Evolutionary conservation across 306 rosid genomes (phyloP).

Genomic region (Inga oerstediana): DNA sequence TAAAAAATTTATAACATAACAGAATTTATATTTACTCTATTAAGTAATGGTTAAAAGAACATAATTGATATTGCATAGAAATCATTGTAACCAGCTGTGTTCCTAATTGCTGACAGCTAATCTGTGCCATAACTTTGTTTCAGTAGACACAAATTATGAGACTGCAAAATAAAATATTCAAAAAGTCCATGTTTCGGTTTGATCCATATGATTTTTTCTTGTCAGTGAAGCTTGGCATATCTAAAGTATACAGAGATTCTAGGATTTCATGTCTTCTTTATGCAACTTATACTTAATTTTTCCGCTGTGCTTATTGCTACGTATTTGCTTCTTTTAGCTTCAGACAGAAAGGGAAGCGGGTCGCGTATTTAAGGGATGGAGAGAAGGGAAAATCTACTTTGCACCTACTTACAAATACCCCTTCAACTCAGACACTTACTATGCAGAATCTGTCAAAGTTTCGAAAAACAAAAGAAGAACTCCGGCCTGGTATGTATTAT

Average conservation of each 20-base stretch:
- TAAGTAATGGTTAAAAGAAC: neutral
- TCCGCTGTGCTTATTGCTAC: slow-evolving; percentile 7
- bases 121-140: neutral
- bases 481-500: slow-evolving; percentile 81
- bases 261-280: neutral
- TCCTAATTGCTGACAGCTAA: neutral
- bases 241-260: neutral
- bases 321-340: slow-evolving; percentile 49
- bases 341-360: slow-evolving; percentile 93
- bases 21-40: no score
- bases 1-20: neutral
- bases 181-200: neutral
- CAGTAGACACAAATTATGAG: neutral
- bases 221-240: neutral
- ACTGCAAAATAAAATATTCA: neutral
- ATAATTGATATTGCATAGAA: neutral
- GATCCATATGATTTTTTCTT: neutral
- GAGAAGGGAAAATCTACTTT: slow-evolving; percentile 87
- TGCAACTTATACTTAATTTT: neutral
- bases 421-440: slow-evolving; percentile 79
- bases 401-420: slow-evolving; percentile 97
- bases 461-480: slow-evolving; percentile 91
- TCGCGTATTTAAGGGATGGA: slow-evolving; percentile 86
- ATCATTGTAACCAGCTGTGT: neutral
- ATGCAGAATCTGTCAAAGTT: slow-evolving; percentile 63